Percentiles rank a stretch among this genome's conserved stretches.
These are phyloP conservation scores for Naganishia liquefaciens DNA, from an alignment of 1,284 basidiomycete genomes.

Conservation along the genomic window DNA sequence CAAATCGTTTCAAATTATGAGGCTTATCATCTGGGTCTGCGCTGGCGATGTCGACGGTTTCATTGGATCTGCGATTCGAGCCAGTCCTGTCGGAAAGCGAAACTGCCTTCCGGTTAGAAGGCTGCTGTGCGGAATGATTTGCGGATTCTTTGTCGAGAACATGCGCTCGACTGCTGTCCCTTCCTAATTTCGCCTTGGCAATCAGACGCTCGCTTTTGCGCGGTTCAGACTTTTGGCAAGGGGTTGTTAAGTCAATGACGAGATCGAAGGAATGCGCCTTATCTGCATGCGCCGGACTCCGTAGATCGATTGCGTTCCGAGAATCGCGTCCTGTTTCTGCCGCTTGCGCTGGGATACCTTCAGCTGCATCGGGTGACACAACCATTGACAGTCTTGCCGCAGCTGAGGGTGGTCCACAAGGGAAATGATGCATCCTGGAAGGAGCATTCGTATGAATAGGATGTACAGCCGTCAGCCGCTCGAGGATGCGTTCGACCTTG, in stretches of 20 bases:
- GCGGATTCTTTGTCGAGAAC: not conserved
- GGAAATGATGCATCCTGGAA: not conserved
- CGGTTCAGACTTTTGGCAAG: not conserved
- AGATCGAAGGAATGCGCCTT: not conserved
- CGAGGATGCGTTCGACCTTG: constrained; percentile 17
- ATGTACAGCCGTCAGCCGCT: not conserved
- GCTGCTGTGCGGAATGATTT: not conserved
- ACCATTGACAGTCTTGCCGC: not conserved
- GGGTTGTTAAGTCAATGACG: not conserved
- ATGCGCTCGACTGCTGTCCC: constrained; percentile 15
- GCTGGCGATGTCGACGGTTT: too few species aligned
- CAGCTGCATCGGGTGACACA: not conserved
- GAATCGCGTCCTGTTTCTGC: too few species aligned
- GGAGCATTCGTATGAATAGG: not conserved
- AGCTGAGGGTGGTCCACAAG: not conserved
- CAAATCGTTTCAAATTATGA: too few species aligned
- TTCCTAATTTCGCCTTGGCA: constrained; percentile 2
- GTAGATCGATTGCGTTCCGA: constrained; percentile 3
- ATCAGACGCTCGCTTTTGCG: not conserved
- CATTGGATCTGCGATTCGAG: too few species aligned
- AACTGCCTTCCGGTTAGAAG: not conserved
- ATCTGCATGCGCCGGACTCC: constrained; percentile 5
- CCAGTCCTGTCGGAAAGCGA: not conserved
- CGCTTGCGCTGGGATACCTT: not conserved
- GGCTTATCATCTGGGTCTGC: too few species aligned